Base-by-base conservation (phyloP, 495 filamentous ascomycete genomes). In the Lasiosphaeria ovina region DNA sequence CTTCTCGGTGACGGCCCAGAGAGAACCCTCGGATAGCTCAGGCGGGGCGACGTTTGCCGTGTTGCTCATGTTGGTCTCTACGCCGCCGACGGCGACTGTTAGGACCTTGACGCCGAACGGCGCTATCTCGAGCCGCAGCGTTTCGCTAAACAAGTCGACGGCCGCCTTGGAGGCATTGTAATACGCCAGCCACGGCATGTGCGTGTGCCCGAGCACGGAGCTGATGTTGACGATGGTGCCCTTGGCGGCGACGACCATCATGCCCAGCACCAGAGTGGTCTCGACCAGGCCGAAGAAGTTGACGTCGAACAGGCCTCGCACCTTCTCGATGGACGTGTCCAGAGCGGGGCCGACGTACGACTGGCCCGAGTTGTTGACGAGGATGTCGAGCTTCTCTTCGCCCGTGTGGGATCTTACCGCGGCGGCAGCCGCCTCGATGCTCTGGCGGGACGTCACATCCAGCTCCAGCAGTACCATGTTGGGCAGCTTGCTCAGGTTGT, bases 161-260 rank as follows among this genome's bases (percentile, higher is more conserved):
- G 80, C 77, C 0, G 72, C 74, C 66, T 83, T 85, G 35, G 71
- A 77, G 16, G 78, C 76, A 49, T 72, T 72, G 69, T 82, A 83
- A 34, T 63, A 49, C 59, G 69, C 65, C 57, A 73, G 69, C 54
- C 70, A 81, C 35, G 72, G 74, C 9, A 77, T 57, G 49, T 74
- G 72, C 3, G 75, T 47, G 58, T 77, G 62, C 0, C 74, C 79
- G 10, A 75, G 75, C 11, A 80, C 66, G 1, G 77, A 81, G 6
- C 76, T 75, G 48, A 80, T 76, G 51, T 77, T 80, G 31, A 78
- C 72, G 10, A 80, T 69, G 9, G 72, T 76, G 3, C 81, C 80
- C 56, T 77, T 72, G 1, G 78, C 70, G 14, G 66, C 60, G 24
- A 80, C 74, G 33, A 84, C 49, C 12, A 82, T 62, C n/a, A 75